Conservation (phyloP, 2,329 filamentous ascomycete genomes). For the Myriangium duriaei region DNA sequence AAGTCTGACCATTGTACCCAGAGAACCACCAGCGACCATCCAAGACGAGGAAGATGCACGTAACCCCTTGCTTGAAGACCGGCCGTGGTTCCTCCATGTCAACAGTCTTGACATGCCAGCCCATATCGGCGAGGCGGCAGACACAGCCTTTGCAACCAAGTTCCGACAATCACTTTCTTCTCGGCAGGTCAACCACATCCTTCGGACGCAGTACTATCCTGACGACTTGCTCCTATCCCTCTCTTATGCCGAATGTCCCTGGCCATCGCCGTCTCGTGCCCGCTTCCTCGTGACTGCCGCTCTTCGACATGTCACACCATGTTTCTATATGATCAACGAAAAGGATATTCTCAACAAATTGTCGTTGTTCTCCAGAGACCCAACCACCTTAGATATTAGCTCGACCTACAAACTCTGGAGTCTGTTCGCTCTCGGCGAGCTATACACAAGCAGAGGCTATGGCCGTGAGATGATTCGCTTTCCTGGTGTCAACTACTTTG, state of each 20-base stretch:
- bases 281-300: conserved; percentile 28
- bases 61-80: conserved; percentile 25
- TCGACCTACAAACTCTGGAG: conserved; percentile 32
- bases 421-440: conserved; percentile 35
- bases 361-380: conserved; percentile 27
- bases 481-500: conserved; percentile 35
- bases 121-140: conserved; percentile 26
- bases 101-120: conserved; percentile 23
- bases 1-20: conserved; percentile 2
- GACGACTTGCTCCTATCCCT: conserved; percentile 24
- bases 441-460: conserved; percentile 32
- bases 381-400: conserved; percentile 23
- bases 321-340: conserved; percentile 33
- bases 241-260: conserved; percentile 23
- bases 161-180: conserved; percentile 22
- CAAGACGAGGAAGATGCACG: conserved; percentile 23
- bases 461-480: no score
- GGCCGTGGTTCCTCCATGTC: conserved; percentile 24
- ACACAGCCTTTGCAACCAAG: conserved; percentile 26
- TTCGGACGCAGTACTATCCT: conserved; percentile 23
- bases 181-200: conserved; percentile 20
- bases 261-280: conserved; percentile 29
- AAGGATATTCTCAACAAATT: conserved; percentile 28
- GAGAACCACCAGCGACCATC: conserved; percentile 10
- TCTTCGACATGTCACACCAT: no score